Base-by-base conservation (phyloP, 2,329 filamentous ascomycete species). In the Ilyonectria robusta region DNA sequence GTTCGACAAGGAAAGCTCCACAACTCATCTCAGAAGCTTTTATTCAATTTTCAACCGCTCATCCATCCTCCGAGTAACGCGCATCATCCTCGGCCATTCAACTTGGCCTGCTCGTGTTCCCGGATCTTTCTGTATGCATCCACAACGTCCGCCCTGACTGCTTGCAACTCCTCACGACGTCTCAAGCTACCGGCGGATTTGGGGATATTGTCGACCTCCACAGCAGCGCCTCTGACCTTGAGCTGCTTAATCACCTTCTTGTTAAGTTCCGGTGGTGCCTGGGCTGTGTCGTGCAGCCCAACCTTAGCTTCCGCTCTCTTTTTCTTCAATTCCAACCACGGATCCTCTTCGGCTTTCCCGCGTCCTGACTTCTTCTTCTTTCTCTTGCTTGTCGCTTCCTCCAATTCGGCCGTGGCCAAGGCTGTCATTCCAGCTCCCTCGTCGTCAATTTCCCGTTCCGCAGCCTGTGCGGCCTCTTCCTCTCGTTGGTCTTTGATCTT, bases 221-320 rank as follows among this genome's bases (percentile, higher is more conserved):
- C 81, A 0, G 72, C 68, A 11, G 79, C 79, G 11, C 76, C 79
- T n/a, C 70, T 73, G 15, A 81, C 70, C 53, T 77, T 78, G 21
- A 83, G 75, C 58, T 78, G 78, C 33, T 77, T 77, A 7, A 77
- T 71, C 51, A 73, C 69, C 57, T 77, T 77, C 68, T 87, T 90
- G 71, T 89, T 87, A 61, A 97, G 86, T 69, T 88, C 88, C 0
- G 95, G 94, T 33, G 95, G 95, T 42, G 93, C 94, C 74, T 91
- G 85, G 3, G 89, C 94, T 31, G 95, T 84, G 68, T 89, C 87
- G 67, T 89, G 83, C 17, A 89, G 77, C 2, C 84, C 84, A 46
- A 84, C 77, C 71, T 83, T 86, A 26, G 79, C 81, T 72, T 89
- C 87, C 29, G 88, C 90, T 63, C 90, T 84, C 81, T 90, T 90